Evolutionary conservation across 2,329 filamentous ascomycete genomes (phyloP).

Genomic region (Penicillium sp.): DNA sequence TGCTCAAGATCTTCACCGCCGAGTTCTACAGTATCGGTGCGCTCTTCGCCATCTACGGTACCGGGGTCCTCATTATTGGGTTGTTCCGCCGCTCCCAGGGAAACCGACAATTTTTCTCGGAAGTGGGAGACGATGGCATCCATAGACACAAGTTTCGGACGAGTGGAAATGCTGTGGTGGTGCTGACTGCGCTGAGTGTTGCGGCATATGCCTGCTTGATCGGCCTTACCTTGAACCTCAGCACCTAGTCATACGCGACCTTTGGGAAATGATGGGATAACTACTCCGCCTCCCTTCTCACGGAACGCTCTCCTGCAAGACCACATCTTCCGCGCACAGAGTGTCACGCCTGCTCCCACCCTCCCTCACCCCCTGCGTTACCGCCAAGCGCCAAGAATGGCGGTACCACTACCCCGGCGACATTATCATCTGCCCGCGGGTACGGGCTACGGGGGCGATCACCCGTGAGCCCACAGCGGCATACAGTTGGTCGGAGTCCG

Average conservation of each 20-base stretch:
- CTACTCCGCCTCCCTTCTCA: neutral
- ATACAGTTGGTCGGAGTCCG: constrained; percentile 23
- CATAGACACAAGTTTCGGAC: constrained; percentile 65
- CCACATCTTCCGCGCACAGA: constrained; percentile 15
- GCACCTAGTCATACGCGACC: constrained; percentile 20
- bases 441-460: constrained; percentile 16
- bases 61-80: constrained; percentile 78
- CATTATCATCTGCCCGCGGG: constrained; percentile 5
- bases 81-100: constrained; percentile 87
- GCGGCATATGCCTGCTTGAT: constrained; percentile 64
- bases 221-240: constrained; percentile 58
- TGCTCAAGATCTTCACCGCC: constrained; percentile 93
- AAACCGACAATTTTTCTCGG: constrained; percentile 84
- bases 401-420: constrained; percentile 23
- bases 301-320: neutral
- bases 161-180: constrained; percentile 66
- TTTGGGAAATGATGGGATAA: neutral
- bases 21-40: constrained; percentile 98
- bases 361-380: constrained; percentile 28
- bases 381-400: constrained; percentile 37
- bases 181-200: constrained; percentile 63
- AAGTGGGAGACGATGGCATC: constrained; percentile 60
- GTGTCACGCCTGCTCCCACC: constrained; percentile 6
- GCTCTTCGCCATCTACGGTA: constrained; percentile 88
- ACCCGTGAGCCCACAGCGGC: constrained; percentile 18